Base-by-base conservation (phyloP, 768 basidiomycete genomes). In the Coprinopsis sp. region DNA sequence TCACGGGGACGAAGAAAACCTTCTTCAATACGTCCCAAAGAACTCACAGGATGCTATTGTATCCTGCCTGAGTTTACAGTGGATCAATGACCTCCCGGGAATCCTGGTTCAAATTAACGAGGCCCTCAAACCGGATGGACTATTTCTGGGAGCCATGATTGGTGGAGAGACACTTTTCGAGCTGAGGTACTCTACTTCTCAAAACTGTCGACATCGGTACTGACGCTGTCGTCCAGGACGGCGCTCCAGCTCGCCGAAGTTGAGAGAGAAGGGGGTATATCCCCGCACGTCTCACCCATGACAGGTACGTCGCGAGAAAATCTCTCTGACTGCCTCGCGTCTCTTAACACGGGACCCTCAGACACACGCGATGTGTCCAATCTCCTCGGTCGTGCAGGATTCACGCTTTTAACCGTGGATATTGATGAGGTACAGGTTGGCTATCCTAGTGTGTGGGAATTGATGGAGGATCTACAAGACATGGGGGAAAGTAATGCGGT, bases 21-120 rank as follows among this genome's bases (percentile, higher is more conserved):
- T 97, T 1, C 72, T 94, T 2, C 67, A 78, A 33, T 63, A 71
- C 16, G 68, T 97, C 10, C 70, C 75, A 4, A 80, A 71, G 2
- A 76, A 86, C 50, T 89, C 91, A 12, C 87, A 94, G 59, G 95
- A 98, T 58, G 91, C 89, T 14, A 79, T 97, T 37, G 82, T 96
- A 21, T 94, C 91, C 11, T 94, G 91, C 60, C 75, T 96, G 3
- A 86, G 84, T 55, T 73, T 98, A 33, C 96, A 99, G 52, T 99
- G 96, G 96, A 81, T 96, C 11, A 98, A 98, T 56, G 96, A 99
- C 67, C 77, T 99, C 5, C 95, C 93, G 51, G 92, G 94, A 90
- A 25, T 22, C 31, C 18, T 99, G 10, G 74, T 91, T 7, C 96
- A 98, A 60, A 90, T 96, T 47, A 81, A 79, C 53, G 83, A 90